Conservation (phyloP, 108 stramenopile genomes). For the Nitzschia sp. region DNA sequence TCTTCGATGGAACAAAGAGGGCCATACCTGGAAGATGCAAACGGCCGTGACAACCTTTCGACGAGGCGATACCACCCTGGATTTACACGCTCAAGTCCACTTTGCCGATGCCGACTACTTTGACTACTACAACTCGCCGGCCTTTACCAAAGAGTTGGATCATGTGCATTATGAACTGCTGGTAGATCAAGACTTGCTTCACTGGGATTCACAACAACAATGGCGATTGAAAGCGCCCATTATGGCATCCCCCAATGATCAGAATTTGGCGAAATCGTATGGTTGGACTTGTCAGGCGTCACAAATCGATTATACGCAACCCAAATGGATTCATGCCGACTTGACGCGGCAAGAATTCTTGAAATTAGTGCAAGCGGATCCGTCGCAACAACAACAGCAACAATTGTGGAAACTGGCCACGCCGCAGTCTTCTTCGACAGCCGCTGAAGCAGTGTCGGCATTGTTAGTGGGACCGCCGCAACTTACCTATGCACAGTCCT, state of each 20-base stretch:
- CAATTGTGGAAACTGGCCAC: constrained; percentile 77
- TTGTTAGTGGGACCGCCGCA: constrained; percentile 60
- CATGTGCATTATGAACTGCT: constrained; percentile 68
- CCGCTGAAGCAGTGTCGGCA: constrained; percentile 58
- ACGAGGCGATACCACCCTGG: constrained; percentile 32
- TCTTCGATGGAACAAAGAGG: constrained; percentile 25
- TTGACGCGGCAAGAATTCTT: constrained; percentile 73
- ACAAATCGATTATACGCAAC: constrained; percentile 54
- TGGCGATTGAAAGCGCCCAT: constrained; percentile 36
- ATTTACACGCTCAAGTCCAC: constrained; percentile 79
- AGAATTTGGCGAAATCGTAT: constrained; percentile 54
- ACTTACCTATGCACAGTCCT: constrained; percentile 22
- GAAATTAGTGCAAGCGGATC: not conserved
- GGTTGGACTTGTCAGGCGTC: constrained; percentile 76
- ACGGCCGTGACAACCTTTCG: constrained; percentile 70
- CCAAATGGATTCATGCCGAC: constrained; percentile 77
- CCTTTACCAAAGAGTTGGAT: constrained; percentile 51
- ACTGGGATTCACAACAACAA: not conserved
- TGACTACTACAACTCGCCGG: constrained; percentile 56
- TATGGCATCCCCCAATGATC: constrained; percentile 61
- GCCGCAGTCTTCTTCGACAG: constrained; percentile 39
- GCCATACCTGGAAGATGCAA: constrained; percentile 55
- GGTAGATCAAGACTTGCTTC: constrained; percentile 58
- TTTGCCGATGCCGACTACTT: constrained; percentile 67
- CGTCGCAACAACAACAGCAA: not conserved